Conservation (phyloP, 192 early-diverging fungal genomes). For the Gigaspora rosea region DNA sequence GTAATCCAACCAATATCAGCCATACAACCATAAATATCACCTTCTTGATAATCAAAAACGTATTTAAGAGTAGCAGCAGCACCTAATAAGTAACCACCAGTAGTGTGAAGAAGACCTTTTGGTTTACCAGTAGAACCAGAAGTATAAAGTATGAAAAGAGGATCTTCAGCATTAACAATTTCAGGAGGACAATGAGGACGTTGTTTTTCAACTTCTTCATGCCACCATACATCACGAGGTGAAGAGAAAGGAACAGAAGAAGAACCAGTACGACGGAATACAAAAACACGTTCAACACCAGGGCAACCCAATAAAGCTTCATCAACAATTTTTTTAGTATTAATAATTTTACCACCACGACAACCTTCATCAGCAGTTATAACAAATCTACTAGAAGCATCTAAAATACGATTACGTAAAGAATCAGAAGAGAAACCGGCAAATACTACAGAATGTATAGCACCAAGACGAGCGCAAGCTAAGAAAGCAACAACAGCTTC, state of each 20-base stretch:
- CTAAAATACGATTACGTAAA: conserved; percentile 87
- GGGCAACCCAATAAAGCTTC: conserved; percentile 81
- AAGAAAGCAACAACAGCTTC: conserved; percentile 92
- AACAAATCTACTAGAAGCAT: conserved; percentile 78
- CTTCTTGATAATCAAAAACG: conserved; percentile 90
- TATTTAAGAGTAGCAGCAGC: conserved; percentile 87
- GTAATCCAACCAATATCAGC: conserved; percentile 95
- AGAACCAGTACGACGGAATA: conserved; percentile 88
- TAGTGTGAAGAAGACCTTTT: conserved; percentile 94
- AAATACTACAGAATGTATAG: conserved; percentile 94
- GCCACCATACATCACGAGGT: conserved; percentile 92
- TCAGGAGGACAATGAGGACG: conserved; percentile 87
- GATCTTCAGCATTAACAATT: conserved; percentile 87
- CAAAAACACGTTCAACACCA: conserved; percentile 80
- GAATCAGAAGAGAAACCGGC: conserved; percentile 95
- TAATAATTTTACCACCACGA: conserved; percentile 87
- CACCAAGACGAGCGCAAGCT: conserved; percentile 91
- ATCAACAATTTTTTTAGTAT: conserved; percentile 92
- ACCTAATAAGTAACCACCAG: conserved; percentile 92
- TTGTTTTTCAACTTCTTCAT: conserved; percentile 83
- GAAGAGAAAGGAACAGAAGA: conserved; percentile 68
- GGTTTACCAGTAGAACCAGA: conserved; percentile 88
- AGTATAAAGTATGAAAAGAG: conserved; percentile 94
- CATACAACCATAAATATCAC: conserved; percentile 90
- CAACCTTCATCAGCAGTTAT: conserved; percentile 95